Conservation (phyloP, 768 basidiomycete species). For the Tephrocybe sp. region DNA sequence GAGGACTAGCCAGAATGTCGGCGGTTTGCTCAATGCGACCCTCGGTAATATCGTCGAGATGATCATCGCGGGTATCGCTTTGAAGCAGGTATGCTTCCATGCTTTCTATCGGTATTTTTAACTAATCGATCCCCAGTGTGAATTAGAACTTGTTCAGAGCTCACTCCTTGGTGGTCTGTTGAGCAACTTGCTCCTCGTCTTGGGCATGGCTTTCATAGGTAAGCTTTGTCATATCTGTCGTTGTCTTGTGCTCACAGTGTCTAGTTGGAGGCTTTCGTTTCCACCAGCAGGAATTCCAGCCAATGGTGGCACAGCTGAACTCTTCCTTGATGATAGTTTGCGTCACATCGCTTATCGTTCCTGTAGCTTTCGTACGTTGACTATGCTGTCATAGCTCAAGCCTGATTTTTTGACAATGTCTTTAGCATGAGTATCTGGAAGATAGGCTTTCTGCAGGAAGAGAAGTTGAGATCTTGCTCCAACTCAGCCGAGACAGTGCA, state of each 20-base stretch:
- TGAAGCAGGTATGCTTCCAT: conserved; percentile 30
- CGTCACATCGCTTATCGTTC: conserved; percentile 68
- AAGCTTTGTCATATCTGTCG: conserved; percentile 54
- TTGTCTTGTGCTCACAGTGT: neutral
- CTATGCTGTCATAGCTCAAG: neutral
- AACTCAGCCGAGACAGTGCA: conserved; percentile 48
- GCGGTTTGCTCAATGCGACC: conserved; percentile 54
- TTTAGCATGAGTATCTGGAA: conserved; percentile 36
- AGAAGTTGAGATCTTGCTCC: conserved; percentile 40
- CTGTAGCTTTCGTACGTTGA: conserved; percentile 53
- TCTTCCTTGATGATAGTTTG: conserved; percentile 68
- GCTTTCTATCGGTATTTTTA: neutral
- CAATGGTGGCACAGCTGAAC: conserved; percentile 62
- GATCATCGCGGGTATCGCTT: conserved; percentile 48
- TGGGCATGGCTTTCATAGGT: conserved; percentile 81
- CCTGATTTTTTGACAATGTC: conserved; percentile 15
- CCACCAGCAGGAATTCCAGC: conserved; percentile 51
- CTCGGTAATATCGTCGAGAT: conserved; percentile 54
- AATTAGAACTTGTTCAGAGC: conserved; percentile 54
- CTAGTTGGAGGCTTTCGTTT: conserved; percentile 49
- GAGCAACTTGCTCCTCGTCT: conserved; percentile 79
- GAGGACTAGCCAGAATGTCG: conserved; percentile 47
- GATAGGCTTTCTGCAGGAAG: conserved; percentile 31
- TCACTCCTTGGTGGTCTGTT: conserved; percentile 51
- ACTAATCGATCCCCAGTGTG: conserved; percentile 33